Percentiles rank a stretch among this genome's conserved stretches.
These are phyloP conservation scores for Orbilia ellipsospora DNA, from an alignment of 2,329 filamentous ascomycete genomes.

Conservation along the genomic window DNA sequence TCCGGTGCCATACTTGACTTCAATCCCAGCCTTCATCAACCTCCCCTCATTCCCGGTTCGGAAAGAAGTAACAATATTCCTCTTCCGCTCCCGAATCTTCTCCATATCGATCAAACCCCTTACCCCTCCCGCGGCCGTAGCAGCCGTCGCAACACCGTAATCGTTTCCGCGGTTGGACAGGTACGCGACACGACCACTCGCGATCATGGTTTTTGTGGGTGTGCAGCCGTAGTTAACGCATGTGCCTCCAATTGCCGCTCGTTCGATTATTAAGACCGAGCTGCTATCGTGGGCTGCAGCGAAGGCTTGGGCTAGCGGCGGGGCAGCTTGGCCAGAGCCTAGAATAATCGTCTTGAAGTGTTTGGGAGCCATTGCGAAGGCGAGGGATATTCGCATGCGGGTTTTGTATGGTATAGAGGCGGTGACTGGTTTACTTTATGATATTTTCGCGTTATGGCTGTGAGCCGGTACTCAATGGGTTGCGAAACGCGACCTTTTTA, in stretches of 20 bases:
- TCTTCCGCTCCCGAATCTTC: conserved; percentile 67
- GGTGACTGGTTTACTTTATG: too few species aligned
- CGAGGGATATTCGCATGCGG: conserved; percentile 15
- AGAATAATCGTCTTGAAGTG: conserved; percentile 65
- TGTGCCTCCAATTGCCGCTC: conserved; percentile 67
- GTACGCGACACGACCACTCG: conserved; percentile 67
- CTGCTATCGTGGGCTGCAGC: conserved; percentile 63
- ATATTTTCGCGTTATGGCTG: too few species aligned
- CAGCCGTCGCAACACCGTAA: conserved; percentile 64
- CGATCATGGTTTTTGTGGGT: conserved; percentile 70
- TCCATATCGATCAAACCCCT: conserved; percentile 65
- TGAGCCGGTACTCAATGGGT: too few species aligned
- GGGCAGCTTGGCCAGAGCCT: conserved; percentile 68
- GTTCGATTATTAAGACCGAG: conserved; percentile 66
- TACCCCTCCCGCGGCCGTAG: conserved; percentile 12
- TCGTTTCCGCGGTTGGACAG: conserved; percentile 63
- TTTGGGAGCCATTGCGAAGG: conserved; percentile 54
- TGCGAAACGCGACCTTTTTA: too few species aligned
- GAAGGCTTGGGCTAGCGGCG: conserved; percentile 66
- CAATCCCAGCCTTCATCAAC: conserved; percentile 63
- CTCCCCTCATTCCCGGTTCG: conserved; percentile 65
- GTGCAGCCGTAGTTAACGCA: conserved; percentile 70
- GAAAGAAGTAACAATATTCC: conserved; percentile 68
- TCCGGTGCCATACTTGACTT: conserved; percentile 65
- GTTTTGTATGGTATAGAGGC: too few species aligned